Conservation (phyloP, 2,329 filamentous ascomycete species). For the Thielaviopsis ethacetica region DNA sequence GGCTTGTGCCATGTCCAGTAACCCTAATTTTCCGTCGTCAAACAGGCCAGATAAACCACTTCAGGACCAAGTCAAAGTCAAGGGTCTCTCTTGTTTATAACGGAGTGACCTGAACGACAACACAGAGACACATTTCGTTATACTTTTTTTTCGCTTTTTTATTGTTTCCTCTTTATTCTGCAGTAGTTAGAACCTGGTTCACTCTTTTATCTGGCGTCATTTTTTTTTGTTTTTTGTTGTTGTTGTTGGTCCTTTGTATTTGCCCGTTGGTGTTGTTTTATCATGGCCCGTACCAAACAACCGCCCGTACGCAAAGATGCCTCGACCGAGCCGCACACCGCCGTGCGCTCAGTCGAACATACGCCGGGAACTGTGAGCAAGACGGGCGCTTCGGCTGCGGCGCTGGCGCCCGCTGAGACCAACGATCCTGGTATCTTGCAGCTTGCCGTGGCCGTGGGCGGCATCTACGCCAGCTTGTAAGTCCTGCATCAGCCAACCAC, state of each 20-base stretch:
- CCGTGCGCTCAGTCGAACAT: constrained; percentile 19
- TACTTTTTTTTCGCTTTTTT: background rate
- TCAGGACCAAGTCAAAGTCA: background rate
- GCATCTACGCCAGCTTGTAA: constrained; percentile 95
- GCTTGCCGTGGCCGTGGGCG: constrained; percentile 72
- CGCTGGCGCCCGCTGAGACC: constrained; percentile 18
- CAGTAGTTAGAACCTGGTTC: background rate
- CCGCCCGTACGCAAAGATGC: constrained; percentile 46
- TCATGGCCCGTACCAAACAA: constrained; percentile 60
- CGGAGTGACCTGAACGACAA: too few species aligned
- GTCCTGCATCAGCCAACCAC: constrained; percentile 14
- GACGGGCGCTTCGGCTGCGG: constrained; percentile 15
- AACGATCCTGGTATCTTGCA: constrained; percentile 51
- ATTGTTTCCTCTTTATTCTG: background rate
- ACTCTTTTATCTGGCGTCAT: background rate
- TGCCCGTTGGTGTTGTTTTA: background rate
- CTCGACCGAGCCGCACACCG: constrained; percentile 45
- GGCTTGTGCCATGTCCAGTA: background rate
- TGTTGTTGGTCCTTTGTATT: constrained; percentile 12
- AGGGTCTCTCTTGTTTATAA: too few species aligned
- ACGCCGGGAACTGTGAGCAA: constrained; percentile 16
- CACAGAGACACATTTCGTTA: background rate
- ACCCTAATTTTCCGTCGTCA: background rate
- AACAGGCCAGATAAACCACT: background rate
- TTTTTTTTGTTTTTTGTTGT: background rate